phyloP scores from a whole-genome alignment of 2,329 filamentous ascomycete genomes.

The Phyllosticta capitalensis region DNA sequence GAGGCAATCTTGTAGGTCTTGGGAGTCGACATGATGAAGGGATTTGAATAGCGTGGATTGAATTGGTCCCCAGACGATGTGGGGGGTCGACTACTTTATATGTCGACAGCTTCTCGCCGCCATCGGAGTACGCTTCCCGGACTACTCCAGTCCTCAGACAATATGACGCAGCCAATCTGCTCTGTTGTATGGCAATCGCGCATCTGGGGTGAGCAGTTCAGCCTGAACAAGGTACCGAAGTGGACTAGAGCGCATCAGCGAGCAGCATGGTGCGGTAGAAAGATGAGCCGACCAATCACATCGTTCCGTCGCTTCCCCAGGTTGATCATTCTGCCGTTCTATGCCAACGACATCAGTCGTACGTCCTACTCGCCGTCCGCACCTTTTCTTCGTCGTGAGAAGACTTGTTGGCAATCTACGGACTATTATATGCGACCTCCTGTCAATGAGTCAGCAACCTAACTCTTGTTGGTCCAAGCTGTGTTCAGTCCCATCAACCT shows the following conservation, averaged over 20 bases:
- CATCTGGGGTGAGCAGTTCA: background rate
- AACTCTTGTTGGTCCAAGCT: too few relatives aligned
- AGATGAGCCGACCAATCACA: background rate
- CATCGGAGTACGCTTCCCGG: background rate
- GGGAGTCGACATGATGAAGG: background rate
- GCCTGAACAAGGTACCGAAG: background rate
- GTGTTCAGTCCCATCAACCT: too few relatives aligned
- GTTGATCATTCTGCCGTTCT: background rate
- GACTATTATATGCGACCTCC: too few relatives aligned
- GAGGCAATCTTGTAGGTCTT: conserved; percentile 9
- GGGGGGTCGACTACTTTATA: background rate
- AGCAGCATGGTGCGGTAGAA: background rate
- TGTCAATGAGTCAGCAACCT: too few relatives aligned
- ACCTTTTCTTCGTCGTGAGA: too few relatives aligned
- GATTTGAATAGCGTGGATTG: background rate
- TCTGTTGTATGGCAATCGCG: background rate
- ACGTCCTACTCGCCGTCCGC: too few relatives aligned
- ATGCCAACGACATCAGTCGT: too few relatives aligned
- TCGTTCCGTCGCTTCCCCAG: background rate
- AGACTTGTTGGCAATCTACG: too few relatives aligned
- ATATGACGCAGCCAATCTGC: background rate
- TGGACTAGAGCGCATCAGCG: background rate
- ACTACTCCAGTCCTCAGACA: background rate
- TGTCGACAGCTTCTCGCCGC: background rate
- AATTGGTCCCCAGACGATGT: background rate